Conservation (phyloP, 352 stramenopile species). For the Phytophthora tubulina region DNA sequence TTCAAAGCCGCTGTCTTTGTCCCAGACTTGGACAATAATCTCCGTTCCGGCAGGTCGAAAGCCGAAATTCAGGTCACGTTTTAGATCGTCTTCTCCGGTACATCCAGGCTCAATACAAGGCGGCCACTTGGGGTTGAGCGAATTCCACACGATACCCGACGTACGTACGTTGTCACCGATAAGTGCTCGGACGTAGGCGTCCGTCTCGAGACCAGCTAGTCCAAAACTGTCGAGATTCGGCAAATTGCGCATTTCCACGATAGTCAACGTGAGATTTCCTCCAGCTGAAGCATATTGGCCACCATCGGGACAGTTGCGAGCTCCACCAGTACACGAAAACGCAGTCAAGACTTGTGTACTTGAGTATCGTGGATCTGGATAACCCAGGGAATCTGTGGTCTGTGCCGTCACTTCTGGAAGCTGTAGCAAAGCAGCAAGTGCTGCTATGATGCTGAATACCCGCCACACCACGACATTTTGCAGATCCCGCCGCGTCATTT, state of each 20-base stretch:
- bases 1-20: slow-evolving; percentile 89
- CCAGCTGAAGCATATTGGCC: slow-evolving; percentile 79
- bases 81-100: slow-evolving; percentile 51
- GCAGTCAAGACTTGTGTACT: slow-evolving; percentile 52
- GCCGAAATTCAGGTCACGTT: slow-evolving; percentile 85
- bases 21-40: slow-evolving; percentile 74
- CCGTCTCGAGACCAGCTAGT: slow-evolving; percentile 65
- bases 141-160: slow-evolving; percentile 75
- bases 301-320: slow-evolving; percentile 72
- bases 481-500: slow-evolving; percentile 36
- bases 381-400: slow-evolving; percentile 66
- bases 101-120: slow-evolving; percentile 62
- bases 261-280: slow-evolving; percentile 89
- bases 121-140: slow-evolving; percentile 81
- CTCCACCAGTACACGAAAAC: slow-evolving; percentile 79
- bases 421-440: slow-evolving; percentile 12
- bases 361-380: slow-evolving; percentile 75
- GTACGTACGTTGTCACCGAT: slow-evolving; percentile 79
- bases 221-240: slow-evolving; percentile 86
- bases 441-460: background rate
- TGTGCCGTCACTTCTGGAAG: slow-evolving; percentile 40
- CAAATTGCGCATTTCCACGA: slow-evolving; percentile 88
- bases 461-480: slow-evolving; percentile 20
- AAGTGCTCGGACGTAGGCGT: slow-evolving; percentile 79
- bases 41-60: slow-evolving; percentile 83